Conservation (phyloP, 306 rosid species). For the Pyrus bretschneideri region DNA sequence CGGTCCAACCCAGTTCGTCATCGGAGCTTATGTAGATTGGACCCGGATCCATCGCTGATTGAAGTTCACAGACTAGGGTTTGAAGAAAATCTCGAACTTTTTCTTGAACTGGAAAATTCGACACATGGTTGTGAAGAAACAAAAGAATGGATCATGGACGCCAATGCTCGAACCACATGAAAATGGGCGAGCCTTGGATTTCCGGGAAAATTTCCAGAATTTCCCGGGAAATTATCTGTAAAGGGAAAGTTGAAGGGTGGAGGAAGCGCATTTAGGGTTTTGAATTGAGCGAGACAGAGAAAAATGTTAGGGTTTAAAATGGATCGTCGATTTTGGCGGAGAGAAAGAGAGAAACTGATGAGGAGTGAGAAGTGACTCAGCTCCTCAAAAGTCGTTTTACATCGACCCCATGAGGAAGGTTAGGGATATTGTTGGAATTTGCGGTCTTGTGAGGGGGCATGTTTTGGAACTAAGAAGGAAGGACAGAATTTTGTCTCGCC, state of each 20-base stretch:
- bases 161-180: not conserved
- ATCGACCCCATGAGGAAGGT: not conserved
- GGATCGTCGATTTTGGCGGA: not conserved
- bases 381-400: too few species aligned
- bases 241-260: not conserved
- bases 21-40: conserved; percentile 74
- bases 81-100: not conserved
- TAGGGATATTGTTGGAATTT: not conserved
- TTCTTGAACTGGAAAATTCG: not conserved
- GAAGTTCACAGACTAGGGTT: conserved; percentile 15
- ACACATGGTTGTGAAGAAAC: not conserved
- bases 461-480: not conserved
- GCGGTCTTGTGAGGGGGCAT: not conserved
- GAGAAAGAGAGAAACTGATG: not conserved
- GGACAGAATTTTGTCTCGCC: not conserved
- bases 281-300: not conserved
- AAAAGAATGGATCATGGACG: not conserved
- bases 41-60: conserved; percentile 17
- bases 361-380: not conserved
- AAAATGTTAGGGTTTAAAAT: not conserved
- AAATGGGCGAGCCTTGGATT: not conserved
- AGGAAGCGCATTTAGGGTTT: not conserved
- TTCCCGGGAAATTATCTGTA: not conserved
- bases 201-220: not conserved
- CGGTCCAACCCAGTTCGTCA: conserved; percentile 35